Base-by-base conservation (phyloP, 2,329 filamentous ascomycete genomes). In the Myrmaecium sp. region DNA sequence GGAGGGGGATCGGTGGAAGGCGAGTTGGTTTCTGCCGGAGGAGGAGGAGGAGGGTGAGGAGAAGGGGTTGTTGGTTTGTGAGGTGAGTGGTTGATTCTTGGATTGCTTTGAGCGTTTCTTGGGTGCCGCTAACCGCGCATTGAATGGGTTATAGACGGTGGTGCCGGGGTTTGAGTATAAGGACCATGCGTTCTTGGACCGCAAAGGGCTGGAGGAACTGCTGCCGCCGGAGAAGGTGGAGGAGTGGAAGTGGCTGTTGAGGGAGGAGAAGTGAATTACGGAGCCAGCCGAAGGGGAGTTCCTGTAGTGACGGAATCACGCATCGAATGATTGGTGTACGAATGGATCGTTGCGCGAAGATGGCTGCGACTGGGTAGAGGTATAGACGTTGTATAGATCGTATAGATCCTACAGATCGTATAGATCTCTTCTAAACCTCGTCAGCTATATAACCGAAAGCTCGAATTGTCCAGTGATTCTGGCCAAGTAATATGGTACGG, bases 1-100 rank as follows among this genome's bases (percentile, higher is more conserved):
- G 5, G 69, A 74, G 28, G 72, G 73, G 0, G 71, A 67, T 4
- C 68, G 69, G 44, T 79, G 64, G 43, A 79, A 78, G 49, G 65
- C 64, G 7, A 72, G 61, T 38, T 75, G 63, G 45, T 40, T 78
- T 30, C 44, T 74, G 17, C 55, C 60, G 2, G 58, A 62, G 27
- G 45, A 42, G 6, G 48, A 48, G 22, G 46, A 41, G 13, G 46
- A 36, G 14, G 54, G 51, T 17, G 55, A 36, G 14, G 54, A 51
- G 19, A 56, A 54, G 11, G 67, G 66, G 0, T 44, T 75, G 37
- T 52, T 79, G 49, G 76, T 79, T 32, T 69, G 64, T 25, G 71
- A 79, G 54, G 54, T 57, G 33, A 25, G 41, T 39, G 15, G n/a
- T 33, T 33, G 21, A 21, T 11, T 32, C 19, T 23, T 23, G 17